Percentiles rank a stretch among this genome's conserved stretches.
Evolutionary conservation across 768 basidiomycete genomes (phyloP).

Genomic region (Roridomyces roridus): DNA sequence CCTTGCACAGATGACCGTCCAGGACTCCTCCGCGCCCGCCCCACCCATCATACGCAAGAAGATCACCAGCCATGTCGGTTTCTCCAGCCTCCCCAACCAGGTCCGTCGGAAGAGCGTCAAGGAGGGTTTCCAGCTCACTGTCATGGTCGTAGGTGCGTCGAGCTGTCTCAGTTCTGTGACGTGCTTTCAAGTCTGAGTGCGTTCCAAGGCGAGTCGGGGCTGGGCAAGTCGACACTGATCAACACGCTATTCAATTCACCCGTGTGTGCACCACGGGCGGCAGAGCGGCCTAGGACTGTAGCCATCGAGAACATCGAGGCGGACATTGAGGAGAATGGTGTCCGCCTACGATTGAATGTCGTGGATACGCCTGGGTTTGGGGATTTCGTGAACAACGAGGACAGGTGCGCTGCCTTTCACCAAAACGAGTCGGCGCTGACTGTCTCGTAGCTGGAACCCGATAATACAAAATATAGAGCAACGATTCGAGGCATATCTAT

Average conservation of each 20-base stretch:
- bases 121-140: constrained; percentile 98
- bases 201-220: constrained; percentile 87
- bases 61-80: constrained; percentile 92
- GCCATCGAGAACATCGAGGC: constrained; percentile 98
- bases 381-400: constrained; percentile 98
- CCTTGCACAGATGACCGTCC: constrained; percentile 16
- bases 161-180: constrained; percentile 13
- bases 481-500: constrained; percentile 95
- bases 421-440: constrained; percentile 12
- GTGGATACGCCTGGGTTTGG: constrained; percentile 99
- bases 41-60: constrained; percentile 78
- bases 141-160: constrained; percentile 95
- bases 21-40: constrained; percentile 20
- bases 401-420: constrained; percentile 64
- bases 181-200: no score
- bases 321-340: constrained; percentile 99
- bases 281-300: constrained; percentile 90
- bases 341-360: constrained; percentile 92
- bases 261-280: constrained; percentile 87
- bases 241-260: constrained; percentile 98
- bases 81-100: constrained; percentile 98
- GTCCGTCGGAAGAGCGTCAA: constrained; percentile 97
- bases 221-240: constrained; percentile 98
- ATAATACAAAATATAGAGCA: constrained; percentile 99
- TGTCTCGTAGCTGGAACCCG: constrained; percentile 85